Percentiles rank a stretch among this genome's conserved stretches.
These are phyloP conservation scores for Tolypocladium album DNA, from an alignment of 2,329 filamentous ascomycete species.

Conservation along the genomic window DNA sequence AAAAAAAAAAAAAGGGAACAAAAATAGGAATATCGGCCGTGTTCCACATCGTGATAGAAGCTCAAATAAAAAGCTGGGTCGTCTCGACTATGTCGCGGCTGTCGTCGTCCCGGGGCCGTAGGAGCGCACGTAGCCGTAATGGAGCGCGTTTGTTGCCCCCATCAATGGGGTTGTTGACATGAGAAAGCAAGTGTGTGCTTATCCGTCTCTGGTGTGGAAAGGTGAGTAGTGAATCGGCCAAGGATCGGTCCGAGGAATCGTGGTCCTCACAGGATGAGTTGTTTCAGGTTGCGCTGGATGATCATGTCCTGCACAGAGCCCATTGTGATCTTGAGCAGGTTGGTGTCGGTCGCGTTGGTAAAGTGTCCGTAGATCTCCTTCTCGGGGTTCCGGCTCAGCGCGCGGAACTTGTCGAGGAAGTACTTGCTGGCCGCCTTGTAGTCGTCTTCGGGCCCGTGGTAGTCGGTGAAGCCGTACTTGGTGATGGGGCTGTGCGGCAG, in stretches of 20 bases:
- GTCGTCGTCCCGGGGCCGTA: not conserved
- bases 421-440: constrained; percentile 96
- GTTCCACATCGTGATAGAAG: constrained; percentile 4
- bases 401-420: constrained; percentile 97
- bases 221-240: not conserved
- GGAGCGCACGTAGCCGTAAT: not conserved
- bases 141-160: not conserved
- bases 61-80: not conserved
- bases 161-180: not conserved
- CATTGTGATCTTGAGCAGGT: constrained; percentile 79
- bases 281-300: constrained; percentile 73
- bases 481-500: constrained; percentile 73
- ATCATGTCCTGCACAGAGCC: constrained; percentile 80
- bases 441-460: constrained; percentile 80
- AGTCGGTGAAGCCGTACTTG: constrained; percentile 73
- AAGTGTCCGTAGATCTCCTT: constrained; percentile 99
- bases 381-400: constrained; percentile 95
- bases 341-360: constrained; percentile 73
- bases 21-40: not conserved
- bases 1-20: not conserved
- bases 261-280: constrained; percentile 44
- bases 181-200: not conserved
- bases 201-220: not conserved
- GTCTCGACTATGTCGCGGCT: not conserved
- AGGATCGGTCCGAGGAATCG: not conserved